Evolutionary conservation across 2,329 filamentous ascomycete genomes (phyloP), one percentile per base, ranked within the genome.

Genomic region (Alternaria burnsii): DNA sequence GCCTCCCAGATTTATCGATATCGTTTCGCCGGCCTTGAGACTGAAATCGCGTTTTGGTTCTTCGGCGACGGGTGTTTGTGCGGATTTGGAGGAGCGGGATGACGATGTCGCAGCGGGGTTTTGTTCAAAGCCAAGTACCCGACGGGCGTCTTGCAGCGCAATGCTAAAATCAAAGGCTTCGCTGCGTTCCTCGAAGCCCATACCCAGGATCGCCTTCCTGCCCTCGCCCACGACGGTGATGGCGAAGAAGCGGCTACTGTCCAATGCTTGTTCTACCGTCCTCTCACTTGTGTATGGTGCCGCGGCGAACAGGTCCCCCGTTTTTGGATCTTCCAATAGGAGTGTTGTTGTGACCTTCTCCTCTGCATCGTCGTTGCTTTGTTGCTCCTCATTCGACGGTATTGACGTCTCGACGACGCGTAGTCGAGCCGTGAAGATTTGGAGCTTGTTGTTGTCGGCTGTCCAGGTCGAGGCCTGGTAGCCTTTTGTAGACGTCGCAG

Each of bases 161-260:
- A 96, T 90, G 63, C 88, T 87, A 72, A 97, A 93, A 75, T 97
- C 93, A 70, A 97, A 94, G 1, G 93, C 92, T 70, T 94, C 91
- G 72, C 87, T 89, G 51, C 93, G 84, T 78, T 97, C 92, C 82
- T 96, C 92, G 74, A 96, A 97, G 10, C 93, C 93, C 67, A 97
- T 87, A 10, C 93, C 93, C 60, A 97, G 80, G 46, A 91, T 86
- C 11, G 93, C 93, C 77, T 93, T 94, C 69, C 89, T 85, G 2
- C 91, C 85, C 36, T 89, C 89, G 63, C 93, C 92, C 59, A 92
- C 88, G 1, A 97, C 92, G 14, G 91, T 85, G 36, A 97, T 76
- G 6, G 93, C 93, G 74, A 97, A 97, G 84, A 97, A 97, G 34
- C 93, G 87, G 62, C 87, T 89, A 73, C 88, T 92, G 76, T 97